A percentile compares a stretch with the other conserved stretches of the same genome.
Evolutionary conservation across 2,329 filamentous ascomycete genomes (phyloP).

Genomic region (Ceratocystis huliohia): DNA sequence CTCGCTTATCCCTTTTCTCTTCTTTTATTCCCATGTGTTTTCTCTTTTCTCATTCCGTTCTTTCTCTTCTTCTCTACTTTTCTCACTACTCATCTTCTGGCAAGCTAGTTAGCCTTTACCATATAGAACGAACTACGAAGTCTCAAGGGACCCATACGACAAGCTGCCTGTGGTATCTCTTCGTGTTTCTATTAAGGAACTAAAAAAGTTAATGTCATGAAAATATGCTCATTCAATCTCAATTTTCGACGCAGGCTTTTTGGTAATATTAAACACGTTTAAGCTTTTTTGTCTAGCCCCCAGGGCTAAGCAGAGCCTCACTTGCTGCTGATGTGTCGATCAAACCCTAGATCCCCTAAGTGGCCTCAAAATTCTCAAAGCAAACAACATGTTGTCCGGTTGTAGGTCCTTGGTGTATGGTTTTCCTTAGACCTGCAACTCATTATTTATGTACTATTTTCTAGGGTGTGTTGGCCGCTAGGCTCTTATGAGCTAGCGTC

Average conservation of each 20-base stretch:
- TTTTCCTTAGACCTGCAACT: neutral
- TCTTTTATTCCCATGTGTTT: neutral
- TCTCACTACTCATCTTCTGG: neutral
- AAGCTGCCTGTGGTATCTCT: too few relatives aligned
- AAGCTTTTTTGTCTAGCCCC: neutral
- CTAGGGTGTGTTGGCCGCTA: neutral
- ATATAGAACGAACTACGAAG: neutral
- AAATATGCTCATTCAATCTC: neutral
- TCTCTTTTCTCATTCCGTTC: neutral
- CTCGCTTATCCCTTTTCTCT: neutral
- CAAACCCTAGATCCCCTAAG: neutral
- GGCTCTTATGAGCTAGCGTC: too few relatives aligned
- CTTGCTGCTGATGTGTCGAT: conserved; percentile 3
- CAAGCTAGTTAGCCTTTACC: neutral
- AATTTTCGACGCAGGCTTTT: neutral
- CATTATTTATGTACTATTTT: neutral
- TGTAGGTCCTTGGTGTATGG: neutral
- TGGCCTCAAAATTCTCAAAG: neutral
- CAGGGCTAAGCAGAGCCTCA: neutral
- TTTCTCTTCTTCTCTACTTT: neutral
- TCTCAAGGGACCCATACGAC: neutral
- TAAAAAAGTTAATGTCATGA: neutral
- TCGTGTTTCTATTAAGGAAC: neutral
- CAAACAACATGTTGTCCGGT: neutral
- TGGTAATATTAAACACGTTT: neutral